A percentile compares a stretch with the other conserved stretches of the same genome.
These are phyloP conservation scores for Tardiomyces blankii DNA, from an alignment of 1,139 yeast genomes.

Conservation along the genomic window DNA sequence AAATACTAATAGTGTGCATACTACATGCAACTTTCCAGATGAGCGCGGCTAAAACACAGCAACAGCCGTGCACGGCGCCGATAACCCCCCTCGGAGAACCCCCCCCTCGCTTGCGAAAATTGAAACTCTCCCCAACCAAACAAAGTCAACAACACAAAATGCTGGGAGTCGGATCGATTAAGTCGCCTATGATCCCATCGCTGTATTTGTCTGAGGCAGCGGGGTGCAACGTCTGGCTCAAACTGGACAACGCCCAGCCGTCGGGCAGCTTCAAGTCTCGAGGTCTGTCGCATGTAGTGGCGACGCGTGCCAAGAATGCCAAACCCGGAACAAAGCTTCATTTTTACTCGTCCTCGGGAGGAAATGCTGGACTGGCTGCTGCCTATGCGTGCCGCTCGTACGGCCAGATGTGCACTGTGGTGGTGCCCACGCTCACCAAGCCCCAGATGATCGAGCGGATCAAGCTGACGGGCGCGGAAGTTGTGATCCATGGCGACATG, in stretches of 20 bases:
- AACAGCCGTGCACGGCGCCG: too few relatives aligned
- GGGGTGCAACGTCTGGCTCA: slow-evolving; percentile 42
- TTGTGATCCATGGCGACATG: slow-evolving; percentile 42
- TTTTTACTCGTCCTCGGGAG: slow-evolving; percentile 60
- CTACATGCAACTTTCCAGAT: too few relatives aligned
- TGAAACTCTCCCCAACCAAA: too few relatives aligned
- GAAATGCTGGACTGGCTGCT: slow-evolving; percentile 72
- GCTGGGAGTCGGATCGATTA: slow-evolving; percentile 5
- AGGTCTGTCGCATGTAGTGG: slow-evolving; percentile 40
- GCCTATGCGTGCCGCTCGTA: slow-evolving; percentile 45
- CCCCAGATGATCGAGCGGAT: slow-evolving; percentile 31
- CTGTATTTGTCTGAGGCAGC: slow-evolving; percentile 17
- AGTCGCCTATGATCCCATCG: slow-evolving; percentile 21
- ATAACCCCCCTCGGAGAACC: too few relatives aligned
- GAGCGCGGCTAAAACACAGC: too few relatives aligned
- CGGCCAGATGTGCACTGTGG: slow-evolving; percentile 49
- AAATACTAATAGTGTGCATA: too few relatives aligned
- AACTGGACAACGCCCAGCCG: slow-evolving; percentile 59
- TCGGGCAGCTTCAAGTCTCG: slow-evolving; percentile 63
- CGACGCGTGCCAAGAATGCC: slow-evolving; percentile 18
- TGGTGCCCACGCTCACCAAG: slow-evolving; percentile 44
- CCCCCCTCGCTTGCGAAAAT: too few relatives aligned
- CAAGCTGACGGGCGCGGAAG: slow-evolving; percentile 40
- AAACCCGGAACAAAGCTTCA: slow-evolving; percentile 24
- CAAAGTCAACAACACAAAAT: too few relatives aligned